Percentiles rank a stretch among this genome's conserved stretches.
These are phyloP conservation scores for Melocanna baccifera DNA, from an alignment of 176 grass and related monocot genomes.

Conservation along the genomic window DNA sequence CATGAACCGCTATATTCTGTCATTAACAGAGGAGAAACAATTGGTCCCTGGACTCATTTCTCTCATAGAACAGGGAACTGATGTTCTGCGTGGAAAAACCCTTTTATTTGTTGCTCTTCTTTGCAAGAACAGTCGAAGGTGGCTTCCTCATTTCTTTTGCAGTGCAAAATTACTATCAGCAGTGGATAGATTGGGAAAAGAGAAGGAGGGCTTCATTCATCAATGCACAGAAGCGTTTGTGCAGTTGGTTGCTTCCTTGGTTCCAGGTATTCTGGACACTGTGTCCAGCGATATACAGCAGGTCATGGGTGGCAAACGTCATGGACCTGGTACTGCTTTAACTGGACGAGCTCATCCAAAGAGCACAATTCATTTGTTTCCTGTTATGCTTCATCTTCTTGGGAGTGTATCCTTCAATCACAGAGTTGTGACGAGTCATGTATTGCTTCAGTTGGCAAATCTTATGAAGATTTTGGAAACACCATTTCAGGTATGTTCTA, in stretches of 20 bases:
- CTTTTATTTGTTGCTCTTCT: constrained; percentile 87
- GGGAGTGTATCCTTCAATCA: constrained; percentile 85
- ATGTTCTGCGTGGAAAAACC: constrained; percentile 88
- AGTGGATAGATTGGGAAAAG: constrained; percentile 83
- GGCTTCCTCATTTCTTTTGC: constrained; percentile 89
- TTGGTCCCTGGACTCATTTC: constrained; percentile 66
- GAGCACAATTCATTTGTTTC: constrained; percentile 80
- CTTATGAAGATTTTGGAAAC: constrained; percentile 88
- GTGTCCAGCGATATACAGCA: constrained; percentile 84
- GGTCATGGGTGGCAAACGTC: constrained; percentile 84
- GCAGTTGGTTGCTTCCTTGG: constrained; percentile 54
- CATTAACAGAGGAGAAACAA: constrained; percentile 78
- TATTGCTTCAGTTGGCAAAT: constrained; percentile 85
- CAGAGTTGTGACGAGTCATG: constrained; percentile 67
- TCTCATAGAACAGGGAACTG: constrained; percentile 73
- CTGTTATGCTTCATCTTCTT: constrained; percentile 93
- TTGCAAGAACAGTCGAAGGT: constrained; percentile 87
- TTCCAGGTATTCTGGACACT: constrained; percentile 81
- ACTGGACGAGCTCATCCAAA: constrained; percentile 72
- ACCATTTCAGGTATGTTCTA: constrained; percentile 68
- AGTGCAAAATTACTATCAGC: constrained; percentile 79
- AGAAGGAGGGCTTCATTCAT: constrained; percentile 81
- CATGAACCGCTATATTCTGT: constrained; percentile 72
- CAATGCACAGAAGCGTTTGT: constrained; percentile 83
- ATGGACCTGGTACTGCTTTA: constrained; percentile 61